Evolutionary conservation across 768 basidiomycete genomes (phyloP), one percentile per base, ranked within the genome.

Genomic region (Rickenella mellea): DNA sequence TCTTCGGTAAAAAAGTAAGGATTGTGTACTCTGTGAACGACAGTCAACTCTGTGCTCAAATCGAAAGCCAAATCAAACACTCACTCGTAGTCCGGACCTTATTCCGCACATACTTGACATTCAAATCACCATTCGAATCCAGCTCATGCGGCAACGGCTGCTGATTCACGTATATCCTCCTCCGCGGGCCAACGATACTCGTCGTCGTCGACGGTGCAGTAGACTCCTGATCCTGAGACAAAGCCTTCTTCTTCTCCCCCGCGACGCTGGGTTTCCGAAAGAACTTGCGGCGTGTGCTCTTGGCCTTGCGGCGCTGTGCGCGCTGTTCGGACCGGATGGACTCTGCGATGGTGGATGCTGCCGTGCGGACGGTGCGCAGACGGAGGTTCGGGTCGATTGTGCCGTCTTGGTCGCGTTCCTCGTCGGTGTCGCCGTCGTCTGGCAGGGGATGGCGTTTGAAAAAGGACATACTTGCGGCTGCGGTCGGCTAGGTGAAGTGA

Each of bases 31-130:
- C 89, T 91, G 55, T 6, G 20, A 15, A 6, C 2, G 22, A 40
- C 14, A 33, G 37, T 30, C 22, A 36, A 22, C 11, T 6, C 19
- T 10, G 12, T n/a, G 19, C 9, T 20, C 12, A 12, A 29, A 14
- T 15, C 17, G n/a, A 19, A 27, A 27, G 27, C n/a, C n/a, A 29
- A 9, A 15, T 15, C 15, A 28, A 17, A 30, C 10, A 77, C 85
- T 65, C 61, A 91, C 89, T 94, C 50, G 83, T 86, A 29, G 93
- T 96, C 55, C 84, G 72, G 48, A 97, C 90, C 73, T 96, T 97
- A 59, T 96, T 97, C 54, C 93, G 68, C 24, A 76, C 74, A 61
- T 92, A 97, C n/a, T 77, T 74, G 28, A 65, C 76, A 41, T 73
- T 62, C 0, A 88, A 91, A 44, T 93, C 84, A n/a, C 87, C 88